Evolutionary conservation across 805 yeast genomes (phyloP).

Genomic region (Wickerhamiella kazuoi): DNA sequence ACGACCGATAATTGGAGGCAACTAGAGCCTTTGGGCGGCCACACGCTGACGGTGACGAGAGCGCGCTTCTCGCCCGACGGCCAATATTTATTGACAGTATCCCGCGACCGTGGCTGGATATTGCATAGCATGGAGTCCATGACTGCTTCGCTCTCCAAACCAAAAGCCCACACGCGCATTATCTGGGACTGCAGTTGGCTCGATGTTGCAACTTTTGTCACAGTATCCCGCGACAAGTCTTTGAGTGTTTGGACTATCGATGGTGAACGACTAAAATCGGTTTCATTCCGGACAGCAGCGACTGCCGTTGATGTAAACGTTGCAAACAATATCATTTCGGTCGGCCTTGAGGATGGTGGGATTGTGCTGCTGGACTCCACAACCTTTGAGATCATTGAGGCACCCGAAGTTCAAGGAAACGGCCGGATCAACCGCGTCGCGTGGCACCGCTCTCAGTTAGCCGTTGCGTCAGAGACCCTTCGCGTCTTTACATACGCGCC

Average conservation of each 20-base stretch:
- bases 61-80: slow-evolving; percentile 59
- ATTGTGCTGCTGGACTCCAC: slow-evolving; percentile 4
- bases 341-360: slow-evolving; percentile 14
- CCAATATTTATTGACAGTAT: slow-evolving; percentile 48
- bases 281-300: slow-evolving; percentile 7
- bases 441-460: slow-evolving; percentile 1
- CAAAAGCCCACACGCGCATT: slow-evolving; percentile 77
- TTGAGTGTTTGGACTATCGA: slow-evolving; percentile 28
- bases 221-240: slow-evolving; percentile 74
- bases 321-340: slow-evolving; percentile 1
- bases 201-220: slow-evolving; percentile 33
- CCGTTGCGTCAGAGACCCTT: slow-evolving; percentile 7
- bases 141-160: slow-evolving; percentile 20
- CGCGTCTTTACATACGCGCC: not conserved
- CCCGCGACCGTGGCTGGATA: slow-evolving; percentile 77
- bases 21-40: slow-evolving; percentile 33
- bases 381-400: not conserved
- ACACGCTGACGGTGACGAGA: slow-evolving; percentile 71
- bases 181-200: slow-evolving; percentile 93
- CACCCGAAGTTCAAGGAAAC: slow-evolving; percentile 3
- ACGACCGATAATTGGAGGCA: slow-evolving; percentile 42
- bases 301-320: slow-evolving; percentile 12
- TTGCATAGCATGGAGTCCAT: slow-evolving; percentile 38
- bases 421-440: slow-evolving; percentile 11
- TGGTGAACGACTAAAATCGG: slow-evolving; percentile 10